Evolutionary conservation across 257 asterid species (phyloP).

Genomic region (Nicotiana paniculata): DNA sequence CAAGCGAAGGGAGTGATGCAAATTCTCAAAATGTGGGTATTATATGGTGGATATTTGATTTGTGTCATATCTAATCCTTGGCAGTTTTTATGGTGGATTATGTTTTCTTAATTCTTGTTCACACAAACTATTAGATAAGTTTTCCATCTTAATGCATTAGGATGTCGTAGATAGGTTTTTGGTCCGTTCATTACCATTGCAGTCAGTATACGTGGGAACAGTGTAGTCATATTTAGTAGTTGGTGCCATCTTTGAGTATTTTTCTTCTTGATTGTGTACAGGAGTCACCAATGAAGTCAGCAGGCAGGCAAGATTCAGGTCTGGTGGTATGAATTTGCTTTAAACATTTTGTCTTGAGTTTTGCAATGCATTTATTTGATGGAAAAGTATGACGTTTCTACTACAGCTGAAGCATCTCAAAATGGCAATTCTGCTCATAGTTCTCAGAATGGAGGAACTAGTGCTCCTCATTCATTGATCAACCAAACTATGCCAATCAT

Average conservation of each 20-base stretch:
- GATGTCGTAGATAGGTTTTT: neutral
- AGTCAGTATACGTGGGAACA: neutral
- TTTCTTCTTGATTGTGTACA: slow-evolving; percentile 14
- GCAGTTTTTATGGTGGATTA: slow-evolving; percentile 2
- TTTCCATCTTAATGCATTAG: neutral
- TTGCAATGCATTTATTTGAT: slow-evolving; percentile 11
- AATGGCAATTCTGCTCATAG: slow-evolving; percentile 52
- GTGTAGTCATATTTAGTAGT: neutral
- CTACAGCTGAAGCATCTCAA: slow-evolving; percentile 60
- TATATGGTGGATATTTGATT: neutral
- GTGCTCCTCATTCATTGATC: slow-evolving; percentile 38
- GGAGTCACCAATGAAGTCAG: slow-evolving; percentile 55
- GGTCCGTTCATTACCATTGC: neutral
- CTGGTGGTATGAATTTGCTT: slow-evolving; percentile 14
- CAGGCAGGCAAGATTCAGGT: slow-evolving; percentile 54
- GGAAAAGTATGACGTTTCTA: slow-evolving; percentile 14
- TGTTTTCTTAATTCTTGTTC: neutral
- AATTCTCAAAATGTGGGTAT: slow-evolving; percentile 78
- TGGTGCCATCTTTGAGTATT: slow-evolving; percentile 12
- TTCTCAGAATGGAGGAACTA: slow-evolving; percentile 60
- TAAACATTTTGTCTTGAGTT: neutral
- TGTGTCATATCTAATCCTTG: neutral
- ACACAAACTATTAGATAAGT: neutral
- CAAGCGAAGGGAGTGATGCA: slow-evolving; percentile 85
- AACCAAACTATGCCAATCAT: slow-evolving; percentile 33